Evolutionary conservation across 805 yeast species (phyloP).

Genomic region (Saccharomycopsis olivae): DNA sequence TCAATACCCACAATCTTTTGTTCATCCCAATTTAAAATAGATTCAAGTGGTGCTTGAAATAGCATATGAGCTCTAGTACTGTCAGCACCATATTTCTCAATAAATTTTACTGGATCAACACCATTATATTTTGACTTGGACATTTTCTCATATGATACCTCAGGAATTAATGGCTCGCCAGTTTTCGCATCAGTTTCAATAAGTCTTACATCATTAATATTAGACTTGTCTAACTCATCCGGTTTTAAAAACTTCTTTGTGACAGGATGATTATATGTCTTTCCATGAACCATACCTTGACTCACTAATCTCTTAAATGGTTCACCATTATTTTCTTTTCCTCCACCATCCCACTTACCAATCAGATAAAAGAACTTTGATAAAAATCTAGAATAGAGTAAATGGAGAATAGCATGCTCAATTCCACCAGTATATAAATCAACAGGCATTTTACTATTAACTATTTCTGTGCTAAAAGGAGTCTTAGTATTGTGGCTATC

Average conservation of each 20-base stretch:
- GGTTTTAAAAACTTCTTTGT: slow-evolving; percentile 72
- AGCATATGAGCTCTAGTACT: slow-evolving; percentile 88
- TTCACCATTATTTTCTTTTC: slow-evolving; percentile 40
- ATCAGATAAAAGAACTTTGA: slow-evolving; percentile 63
- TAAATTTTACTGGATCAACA: slow-evolving; percentile 77
- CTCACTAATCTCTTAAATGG: slow-evolving; percentile 76
- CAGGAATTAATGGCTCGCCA: slow-evolving; percentile 41
- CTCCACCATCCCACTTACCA: slow-evolving; percentile 59
- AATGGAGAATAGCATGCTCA: slow-evolving; percentile 91
- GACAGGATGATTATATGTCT: slow-evolving; percentile 62
- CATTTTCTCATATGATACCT: slow-evolving; percentile 76
- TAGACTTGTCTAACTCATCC: slow-evolving; percentile 46
- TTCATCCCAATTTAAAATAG: slow-evolving; percentile 84
- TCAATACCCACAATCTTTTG: slow-evolving; percentile 75
- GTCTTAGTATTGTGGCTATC: slow-evolving; percentile 52
- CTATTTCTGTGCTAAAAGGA: slow-evolving; percentile 45
- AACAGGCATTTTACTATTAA: slow-evolving; percentile 58
- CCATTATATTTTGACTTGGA: slow-evolving; percentile 94
- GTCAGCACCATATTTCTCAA: slow-evolving; percentile 76
- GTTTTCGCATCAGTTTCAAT: slow-evolving; percentile 33
- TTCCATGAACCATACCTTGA: slow-evolving; percentile 98
- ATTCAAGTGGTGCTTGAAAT: slow-evolving; percentile 84
- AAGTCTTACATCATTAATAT: slow-evolving; percentile 21
- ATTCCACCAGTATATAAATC: slow-evolving; percentile 91
- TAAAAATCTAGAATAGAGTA: slow-evolving; percentile 77